phyloP scores from a whole-genome alignment of 1,284 basidiomycete genomes.

The Ustilago cynodontis region DNA sequence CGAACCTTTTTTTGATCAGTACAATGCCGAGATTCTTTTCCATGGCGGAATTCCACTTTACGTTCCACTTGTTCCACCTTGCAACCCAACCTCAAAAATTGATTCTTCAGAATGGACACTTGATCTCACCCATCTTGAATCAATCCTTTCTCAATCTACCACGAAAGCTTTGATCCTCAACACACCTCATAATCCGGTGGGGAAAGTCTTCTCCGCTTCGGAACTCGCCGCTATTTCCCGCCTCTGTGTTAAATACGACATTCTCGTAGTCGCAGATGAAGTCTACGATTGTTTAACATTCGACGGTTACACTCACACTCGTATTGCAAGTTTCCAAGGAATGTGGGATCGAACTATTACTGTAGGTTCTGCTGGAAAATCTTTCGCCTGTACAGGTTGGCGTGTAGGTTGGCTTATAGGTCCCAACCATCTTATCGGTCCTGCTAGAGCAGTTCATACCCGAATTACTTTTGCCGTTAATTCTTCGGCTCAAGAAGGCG shows the following conservation, averaged over 20 bases:
- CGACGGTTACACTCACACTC: slow-evolving; percentile 86
- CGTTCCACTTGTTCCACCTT: slow-evolving; percentile 90
- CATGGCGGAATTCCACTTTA: slow-evolving; percentile 86
- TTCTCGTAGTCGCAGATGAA: slow-evolving; percentile 95
- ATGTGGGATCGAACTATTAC: slow-evolving; percentile 97
- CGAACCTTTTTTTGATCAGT: slow-evolving; percentile 95
- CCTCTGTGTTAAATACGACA: slow-evolving; percentile 90
- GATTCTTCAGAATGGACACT: slow-evolving; percentile 71
- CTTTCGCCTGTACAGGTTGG: slow-evolving; percentile 99
- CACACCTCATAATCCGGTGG: slow-evolving; percentile 81
- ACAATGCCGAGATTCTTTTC: slow-evolving; percentile 74
- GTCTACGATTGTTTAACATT: slow-evolving; percentile 92
- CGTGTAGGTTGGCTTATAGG: slow-evolving; percentile 96
- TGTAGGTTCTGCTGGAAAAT: slow-evolving; percentile 81
- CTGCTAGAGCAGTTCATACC: slow-evolving; percentile 88
- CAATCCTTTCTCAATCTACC: slow-evolving; percentile 81
- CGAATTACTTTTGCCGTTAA: slow-evolving; percentile 96
- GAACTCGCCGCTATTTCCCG: slow-evolving; percentile 88
- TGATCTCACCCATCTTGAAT: slow-evolving; percentile 76
- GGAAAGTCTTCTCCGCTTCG: slow-evolving; percentile 85
- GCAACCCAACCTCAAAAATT: slow-evolving; percentile 18
- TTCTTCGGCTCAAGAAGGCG: slow-evolving; percentile 81
- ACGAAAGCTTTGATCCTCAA: slow-evolving; percentile 75
- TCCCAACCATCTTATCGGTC: slow-evolving; percentile 82
- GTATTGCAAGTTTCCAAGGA: slow-evolving; percentile 81